A percentile compares a stretch with the other conserved stretches of the same genome.
Evolutionary conservation across 441 rosid genomes (phyloP).

Genomic region (Populus tomentosa): DNA sequence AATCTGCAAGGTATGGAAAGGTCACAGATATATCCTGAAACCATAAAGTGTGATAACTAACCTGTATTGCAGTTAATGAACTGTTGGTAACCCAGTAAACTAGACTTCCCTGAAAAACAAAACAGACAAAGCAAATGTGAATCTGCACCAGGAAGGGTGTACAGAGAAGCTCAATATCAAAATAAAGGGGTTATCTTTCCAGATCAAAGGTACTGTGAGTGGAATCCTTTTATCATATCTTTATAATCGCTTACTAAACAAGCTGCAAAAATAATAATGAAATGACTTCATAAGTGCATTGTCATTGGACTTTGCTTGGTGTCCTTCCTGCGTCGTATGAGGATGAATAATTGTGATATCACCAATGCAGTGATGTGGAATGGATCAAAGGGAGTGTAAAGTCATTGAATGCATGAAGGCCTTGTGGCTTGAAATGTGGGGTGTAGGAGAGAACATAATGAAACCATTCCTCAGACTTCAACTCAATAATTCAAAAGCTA

Average conservation of each 20-base stretch:
- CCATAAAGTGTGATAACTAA: constrained; percentile 20
- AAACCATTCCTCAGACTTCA: no score
- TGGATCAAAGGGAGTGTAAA: no score
- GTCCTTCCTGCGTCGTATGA: no score
- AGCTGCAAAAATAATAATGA: neutral
- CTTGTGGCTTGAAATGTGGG: no score
- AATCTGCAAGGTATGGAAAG: neutral
- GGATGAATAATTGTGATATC: no score
- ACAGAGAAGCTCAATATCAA: neutral
- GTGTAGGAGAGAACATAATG: no score
- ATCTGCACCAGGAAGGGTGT: neutral
- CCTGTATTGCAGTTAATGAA: constrained; percentile 68
- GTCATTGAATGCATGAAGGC: no score
- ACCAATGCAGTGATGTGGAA: no score
- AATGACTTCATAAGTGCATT: no score
- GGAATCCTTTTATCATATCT: neutral
- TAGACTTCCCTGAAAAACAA: constrained; percentile 71
- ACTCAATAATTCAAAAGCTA: no score
- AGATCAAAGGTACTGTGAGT: no score
- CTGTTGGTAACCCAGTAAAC: constrained; percentile 90
- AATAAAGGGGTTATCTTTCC: neutral
- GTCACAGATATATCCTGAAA: neutral
- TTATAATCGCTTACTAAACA: neutral
- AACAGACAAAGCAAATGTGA: constrained; percentile 12
- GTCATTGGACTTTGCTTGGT: no score